A percentile compares a stretch with the other conserved stretches of the same genome.
phyloP scores from a whole-genome alignment of 306 rosid genomes.

The Hylodesmum podocarpum region DNA sequence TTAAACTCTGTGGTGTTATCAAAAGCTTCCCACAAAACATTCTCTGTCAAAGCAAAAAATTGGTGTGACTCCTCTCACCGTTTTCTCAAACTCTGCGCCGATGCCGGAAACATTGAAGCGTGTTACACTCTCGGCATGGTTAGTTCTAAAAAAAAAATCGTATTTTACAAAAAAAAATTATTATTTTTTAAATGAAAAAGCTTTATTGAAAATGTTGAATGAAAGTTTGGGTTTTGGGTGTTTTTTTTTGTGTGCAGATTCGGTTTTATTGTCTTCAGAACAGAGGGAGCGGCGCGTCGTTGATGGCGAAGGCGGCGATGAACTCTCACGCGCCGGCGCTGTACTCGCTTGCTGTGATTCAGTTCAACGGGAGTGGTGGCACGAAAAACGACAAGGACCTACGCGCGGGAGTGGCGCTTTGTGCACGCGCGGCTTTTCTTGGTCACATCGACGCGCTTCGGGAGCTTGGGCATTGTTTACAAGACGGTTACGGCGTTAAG shows the following conservation, averaged over 20 bases:
- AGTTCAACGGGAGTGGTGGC: constrained; percentile 96
- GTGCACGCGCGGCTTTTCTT: constrained; percentile 92
- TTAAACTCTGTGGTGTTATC: constrained; percentile 56
- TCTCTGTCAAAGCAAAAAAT: constrained; percentile 53
- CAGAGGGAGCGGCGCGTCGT: constrained; percentile 79
- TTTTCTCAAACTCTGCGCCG: constrained; percentile 74
- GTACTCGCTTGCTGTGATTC: constrained; percentile 83
- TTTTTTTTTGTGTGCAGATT: constrained; percentile 51
- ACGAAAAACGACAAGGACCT: constrained; percentile 84
- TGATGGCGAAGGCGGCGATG: constrained; percentile 92
- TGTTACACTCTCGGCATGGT: constrained; percentile 96
- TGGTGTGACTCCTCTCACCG: constrained; percentile 85
- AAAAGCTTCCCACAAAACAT: constrained; percentile 57
- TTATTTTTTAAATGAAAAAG: too few relatives aligned
- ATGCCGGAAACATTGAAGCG: constrained; percentile 89
- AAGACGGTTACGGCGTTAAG: constrained; percentile 93
- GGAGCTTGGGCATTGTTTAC: constrained; percentile 91
- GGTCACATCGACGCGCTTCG: constrained; percentile 90
- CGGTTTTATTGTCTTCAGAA: constrained; percentile 82
- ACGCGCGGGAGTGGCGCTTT: constrained; percentile 80
- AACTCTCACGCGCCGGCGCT: constrained; percentile 83
- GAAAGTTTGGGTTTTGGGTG: not conserved
- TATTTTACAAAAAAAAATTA: too few relatives aligned
- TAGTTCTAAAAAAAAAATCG: too few relatives aligned
- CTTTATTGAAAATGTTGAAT: too few relatives aligned